Evolutionary conservation across 73 alveolate genomes (phyloP).

Genomic region (Tetrahymena elliotti): DNA sequence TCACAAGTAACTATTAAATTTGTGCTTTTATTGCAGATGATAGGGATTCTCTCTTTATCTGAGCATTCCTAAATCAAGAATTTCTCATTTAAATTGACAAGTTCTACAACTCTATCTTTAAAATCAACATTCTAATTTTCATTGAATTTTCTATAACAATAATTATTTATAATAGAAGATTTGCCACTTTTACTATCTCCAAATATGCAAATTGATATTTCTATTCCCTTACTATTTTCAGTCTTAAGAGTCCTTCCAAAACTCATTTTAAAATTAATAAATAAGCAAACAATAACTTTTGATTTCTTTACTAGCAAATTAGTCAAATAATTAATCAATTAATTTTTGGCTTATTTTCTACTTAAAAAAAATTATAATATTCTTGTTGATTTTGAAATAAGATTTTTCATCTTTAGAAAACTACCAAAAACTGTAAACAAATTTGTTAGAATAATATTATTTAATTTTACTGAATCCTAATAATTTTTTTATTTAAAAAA

Average conservation of each 20-base stretch:
- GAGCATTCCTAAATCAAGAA: background rate
- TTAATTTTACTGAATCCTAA: no score
- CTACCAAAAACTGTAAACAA: no score
- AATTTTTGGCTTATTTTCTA: background rate
- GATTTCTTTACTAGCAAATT: background rate
- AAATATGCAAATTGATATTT: background rate
- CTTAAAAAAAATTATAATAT: background rate
- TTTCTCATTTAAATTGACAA: background rate
- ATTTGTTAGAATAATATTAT: no score
- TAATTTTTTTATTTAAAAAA: no score
- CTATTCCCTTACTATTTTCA: background rate
- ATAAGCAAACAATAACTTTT: no score
- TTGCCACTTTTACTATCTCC: background rate
- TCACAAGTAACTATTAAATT: background rate
- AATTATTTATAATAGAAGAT: background rate
- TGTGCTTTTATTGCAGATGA: background rate
- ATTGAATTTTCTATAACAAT: background rate
- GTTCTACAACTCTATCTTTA: background rate
- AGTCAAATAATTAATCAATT: background rate
- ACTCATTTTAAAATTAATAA: background rate
- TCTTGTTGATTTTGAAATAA: no score
- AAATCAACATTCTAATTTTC: background rate
- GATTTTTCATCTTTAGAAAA: no score
- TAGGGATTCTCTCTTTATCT: background rate
- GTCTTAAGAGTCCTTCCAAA: background rate